Conservation (phyloP, 352 stramenopile species). For the Aphanomyces stellatus region DNA sequence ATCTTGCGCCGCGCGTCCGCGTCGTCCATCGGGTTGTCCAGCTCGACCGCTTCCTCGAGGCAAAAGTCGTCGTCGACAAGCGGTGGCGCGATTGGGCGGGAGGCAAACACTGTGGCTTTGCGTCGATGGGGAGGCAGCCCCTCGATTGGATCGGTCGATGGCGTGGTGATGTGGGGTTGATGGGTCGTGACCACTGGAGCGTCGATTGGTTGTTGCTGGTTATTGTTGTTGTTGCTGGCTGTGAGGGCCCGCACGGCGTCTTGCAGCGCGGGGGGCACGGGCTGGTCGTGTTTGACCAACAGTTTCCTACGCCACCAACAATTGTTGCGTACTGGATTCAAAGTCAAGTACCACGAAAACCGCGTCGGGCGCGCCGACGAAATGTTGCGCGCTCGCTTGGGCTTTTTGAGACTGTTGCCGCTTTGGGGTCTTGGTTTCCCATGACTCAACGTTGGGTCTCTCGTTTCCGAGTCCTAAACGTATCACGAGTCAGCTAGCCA, state of each 20-base stretch:
- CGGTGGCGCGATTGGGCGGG: neutral
- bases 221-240: too few relatives aligned
- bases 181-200: neutral
- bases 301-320: neutral
- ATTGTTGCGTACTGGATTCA: neutral
- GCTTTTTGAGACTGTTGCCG: too few relatives aligned
- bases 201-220: neutral
- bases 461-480: too few relatives aligned
- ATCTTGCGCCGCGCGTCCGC: neutral
- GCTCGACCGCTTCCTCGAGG: neutral
- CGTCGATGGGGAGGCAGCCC: neutral
- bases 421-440: too few relatives aligned
- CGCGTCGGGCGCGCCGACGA: neutral
- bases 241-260: neutral
- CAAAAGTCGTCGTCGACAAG: neutral
- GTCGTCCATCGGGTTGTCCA: neutral
- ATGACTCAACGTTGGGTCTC: too few relatives aligned
- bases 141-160: neutral
- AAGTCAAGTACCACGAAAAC: neutral
- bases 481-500: too few relatives aligned
- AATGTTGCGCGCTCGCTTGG: too few relatives aligned
- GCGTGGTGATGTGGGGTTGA: neutral
- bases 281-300: slow-evolving; percentile 1
- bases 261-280: neutral
- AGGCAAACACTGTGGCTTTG: slow-evolving; percentile 1